phyloP scores from a whole-genome alignment of 2,329 filamentous ascomycete species.

The Aspergillus ustus region DNA sequence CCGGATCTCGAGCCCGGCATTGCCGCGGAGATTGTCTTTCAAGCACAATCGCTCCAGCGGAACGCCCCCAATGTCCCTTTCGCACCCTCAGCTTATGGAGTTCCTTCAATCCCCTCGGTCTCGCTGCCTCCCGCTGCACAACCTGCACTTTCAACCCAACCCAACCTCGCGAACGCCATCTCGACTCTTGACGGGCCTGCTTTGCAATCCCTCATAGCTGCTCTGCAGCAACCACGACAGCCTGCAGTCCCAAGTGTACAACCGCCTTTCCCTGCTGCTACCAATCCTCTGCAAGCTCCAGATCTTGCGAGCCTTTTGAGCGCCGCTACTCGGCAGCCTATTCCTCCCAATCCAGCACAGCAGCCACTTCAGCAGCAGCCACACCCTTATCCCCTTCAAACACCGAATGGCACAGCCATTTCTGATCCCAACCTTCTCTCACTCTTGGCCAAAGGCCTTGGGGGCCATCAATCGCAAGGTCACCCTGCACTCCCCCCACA shows the following conservation, averaged over 20 bases:
- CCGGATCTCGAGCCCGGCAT: constrained; percentile 77
- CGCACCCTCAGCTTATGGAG: constrained; percentile 40
- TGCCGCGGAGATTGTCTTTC: constrained; percentile 78
- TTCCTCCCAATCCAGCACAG: constrained; percentile 34
- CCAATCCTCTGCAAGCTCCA: constrained; percentile 36
- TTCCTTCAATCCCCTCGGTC: constrained; percentile 39
- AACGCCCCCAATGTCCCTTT: constrained; percentile 41
- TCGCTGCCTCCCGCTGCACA: constrained; percentile 39
- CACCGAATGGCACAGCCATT: constrained; percentile 32
- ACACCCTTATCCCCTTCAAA: constrained; percentile 37
- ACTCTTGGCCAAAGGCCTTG: constrained; percentile 43
- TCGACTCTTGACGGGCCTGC: constrained; percentile 70
- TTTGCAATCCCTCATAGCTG: constrained; percentile 71
- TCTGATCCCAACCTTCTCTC: constrained; percentile 44
- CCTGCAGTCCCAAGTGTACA: constrained; percentile 42
- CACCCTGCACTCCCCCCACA: constrained; percentile 42
- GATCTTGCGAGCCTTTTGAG: constrained; percentile 49
- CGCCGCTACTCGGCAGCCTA: constrained; percentile 43
- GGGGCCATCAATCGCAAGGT: constrained; percentile 40
- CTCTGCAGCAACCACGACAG: constrained; percentile 56
- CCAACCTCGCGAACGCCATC: constrained; percentile 68
- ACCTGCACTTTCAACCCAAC: constrained; percentile 41
- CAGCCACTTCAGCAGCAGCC: constrained; percentile 34
- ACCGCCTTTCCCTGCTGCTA: constrained; percentile 38
- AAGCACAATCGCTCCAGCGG: constrained; percentile 52